Conservation (phyloP, 2,329 filamentous ascomycete genomes). For the Diplocarpon mali region DNA sequence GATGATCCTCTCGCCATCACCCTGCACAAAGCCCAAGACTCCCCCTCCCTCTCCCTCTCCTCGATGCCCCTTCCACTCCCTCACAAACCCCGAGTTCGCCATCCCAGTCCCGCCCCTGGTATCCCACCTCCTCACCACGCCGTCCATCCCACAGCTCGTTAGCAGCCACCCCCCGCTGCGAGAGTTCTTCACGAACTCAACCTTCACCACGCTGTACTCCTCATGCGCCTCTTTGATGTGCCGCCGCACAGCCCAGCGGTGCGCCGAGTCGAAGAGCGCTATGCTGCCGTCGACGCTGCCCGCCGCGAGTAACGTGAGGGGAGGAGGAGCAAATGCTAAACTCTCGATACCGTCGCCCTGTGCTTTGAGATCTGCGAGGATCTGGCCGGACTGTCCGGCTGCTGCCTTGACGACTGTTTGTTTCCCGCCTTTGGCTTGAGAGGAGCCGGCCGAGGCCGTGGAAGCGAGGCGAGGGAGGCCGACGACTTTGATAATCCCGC, state of each 20-base stretch:
- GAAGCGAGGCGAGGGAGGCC: slow-evolving; percentile 56
- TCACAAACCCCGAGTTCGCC: slow-evolving; percentile 58
- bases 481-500: slow-evolving; percentile 74
- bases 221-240: slow-evolving; percentile 77
- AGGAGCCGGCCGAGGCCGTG: slow-evolving; percentile 15
- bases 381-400: slow-evolving; percentile 50
- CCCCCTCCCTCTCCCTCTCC: slow-evolving; percentile 79
- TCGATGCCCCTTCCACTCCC: slow-evolving; percentile 85
- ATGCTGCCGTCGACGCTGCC: slow-evolving; percentile 68
- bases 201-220: slow-evolving; percentile 81
- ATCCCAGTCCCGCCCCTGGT: slow-evolving; percentile 54
- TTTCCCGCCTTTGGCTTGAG: slow-evolving; percentile 21
- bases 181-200: slow-evolving; percentile 64
- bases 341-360: slow-evolving; percentile 75
- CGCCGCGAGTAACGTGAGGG: slow-evolving; percentile 45
- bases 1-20: slow-evolving; percentile 62
- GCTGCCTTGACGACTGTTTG: slow-evolving; percentile 30
- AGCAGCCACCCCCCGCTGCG: slow-evolving; percentile 52
- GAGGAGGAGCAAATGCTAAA: slow-evolving; percentile 48
- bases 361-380: slow-evolving; percentile 73
- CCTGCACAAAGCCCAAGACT: slow-evolving; percentile 83
- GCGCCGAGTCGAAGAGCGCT: slow-evolving; percentile 74
- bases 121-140: slow-evolving; percentile 85
- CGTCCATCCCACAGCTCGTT: slow-evolving; percentile 86
- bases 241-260: slow-evolving; percentile 76